Conservation (phyloP, 805 yeast species). For the Wickerhamiella alocasiicola region DNA sequence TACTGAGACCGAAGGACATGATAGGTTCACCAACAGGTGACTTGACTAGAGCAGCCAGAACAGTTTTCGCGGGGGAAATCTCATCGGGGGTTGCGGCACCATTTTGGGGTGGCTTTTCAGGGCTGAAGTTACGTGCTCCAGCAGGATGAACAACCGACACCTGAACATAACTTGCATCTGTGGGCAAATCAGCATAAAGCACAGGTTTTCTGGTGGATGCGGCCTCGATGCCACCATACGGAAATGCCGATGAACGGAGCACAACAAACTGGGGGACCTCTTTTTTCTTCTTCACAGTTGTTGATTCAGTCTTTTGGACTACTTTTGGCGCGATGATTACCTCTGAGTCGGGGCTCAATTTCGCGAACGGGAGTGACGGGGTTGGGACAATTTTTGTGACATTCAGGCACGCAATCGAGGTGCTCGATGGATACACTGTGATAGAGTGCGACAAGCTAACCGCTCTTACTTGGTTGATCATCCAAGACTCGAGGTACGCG, state of each 20-base stretch:
- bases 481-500: conserved; percentile 54
- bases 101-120: not conserved
- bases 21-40: conserved; percentile 32
- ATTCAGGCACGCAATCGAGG: conserved; percentile 44
- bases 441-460: conserved; percentile 47
- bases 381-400: conserved; percentile 38
- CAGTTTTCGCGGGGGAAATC: conserved; percentile 26
- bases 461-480: conserved; percentile 71
- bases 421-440: conserved; percentile 57
- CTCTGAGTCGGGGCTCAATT: conserved; percentile 51
- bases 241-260: conserved; percentile 13
- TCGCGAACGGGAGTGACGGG: conserved; percentile 31
- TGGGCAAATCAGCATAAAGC: conserved; percentile 12
- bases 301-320: conserved; percentile 11
- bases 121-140: not conserved
- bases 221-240: conserved; percentile 10
- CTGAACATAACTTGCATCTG: not conserved
- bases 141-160: conserved; percentile 15
- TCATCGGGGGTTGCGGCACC: conserved; percentile 11
- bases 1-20: conserved; percentile 40
- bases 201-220: conserved; percentile 12
- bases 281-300: conserved; percentile 2
- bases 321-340: conserved; percentile 62
- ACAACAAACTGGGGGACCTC: conserved; percentile 2
- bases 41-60: conserved; percentile 40